phyloP scores from a whole-genome alignment of 2,329 filamentous ascomycete genomes.

The Dryadomyces quercivorus region DNA sequence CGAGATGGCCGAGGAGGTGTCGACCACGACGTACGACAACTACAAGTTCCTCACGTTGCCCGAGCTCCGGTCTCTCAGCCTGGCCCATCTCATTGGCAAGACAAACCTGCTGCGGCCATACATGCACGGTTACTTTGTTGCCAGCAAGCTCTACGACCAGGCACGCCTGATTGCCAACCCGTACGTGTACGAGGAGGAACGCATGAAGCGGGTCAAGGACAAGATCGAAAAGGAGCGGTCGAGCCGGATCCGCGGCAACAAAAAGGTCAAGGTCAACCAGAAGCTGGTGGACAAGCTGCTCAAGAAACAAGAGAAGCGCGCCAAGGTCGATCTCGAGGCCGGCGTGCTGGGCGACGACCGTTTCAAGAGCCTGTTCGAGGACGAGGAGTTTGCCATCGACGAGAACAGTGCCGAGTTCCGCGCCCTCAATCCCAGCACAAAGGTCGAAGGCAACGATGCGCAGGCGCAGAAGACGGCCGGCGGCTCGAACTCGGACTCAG shows the following conservation, averaged over 20 bases:
- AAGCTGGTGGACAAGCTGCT: slow-evolving; percentile 62
- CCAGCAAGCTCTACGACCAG: slow-evolving; percentile 89
- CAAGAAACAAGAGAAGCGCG: slow-evolving; percentile 50
- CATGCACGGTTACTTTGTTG: slow-evolving; percentile 99
- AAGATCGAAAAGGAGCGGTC: slow-evolving; percentile 97
- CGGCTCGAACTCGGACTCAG: neutral
- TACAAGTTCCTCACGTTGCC: slow-evolving; percentile 93
- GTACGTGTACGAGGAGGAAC: slow-evolving; percentile 85
- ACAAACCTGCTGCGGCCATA: slow-evolving; percentile 85
- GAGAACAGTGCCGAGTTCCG: slow-evolving; percentile 81
- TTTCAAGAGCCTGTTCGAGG: slow-evolving; percentile 81
- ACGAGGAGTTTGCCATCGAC: slow-evolving; percentile 86
- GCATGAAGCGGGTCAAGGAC: slow-evolving; percentile 80
- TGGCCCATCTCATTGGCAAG: slow-evolving; percentile 82
- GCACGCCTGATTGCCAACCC: slow-evolving; percentile 87
- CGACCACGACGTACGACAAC: slow-evolving; percentile 87
- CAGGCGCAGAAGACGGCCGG: slow-evolving; percentile 15
- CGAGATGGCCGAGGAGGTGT: slow-evolving; percentile 83
- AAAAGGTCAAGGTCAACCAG: slow-evolving; percentile 96
- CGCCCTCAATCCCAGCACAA: slow-evolving; percentile 78
- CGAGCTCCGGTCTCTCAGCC: slow-evolving; percentile 72
- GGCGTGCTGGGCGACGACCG: slow-evolving; percentile 72
- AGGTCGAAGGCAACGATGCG: slow-evolving; percentile 21
- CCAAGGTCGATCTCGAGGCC: slow-evolving; percentile 43
- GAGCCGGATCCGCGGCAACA: slow-evolving; percentile 82